phyloP scores from a whole-genome alignment of 2,329 filamentous ascomycete species.

The Fusarium humuli region DNA sequence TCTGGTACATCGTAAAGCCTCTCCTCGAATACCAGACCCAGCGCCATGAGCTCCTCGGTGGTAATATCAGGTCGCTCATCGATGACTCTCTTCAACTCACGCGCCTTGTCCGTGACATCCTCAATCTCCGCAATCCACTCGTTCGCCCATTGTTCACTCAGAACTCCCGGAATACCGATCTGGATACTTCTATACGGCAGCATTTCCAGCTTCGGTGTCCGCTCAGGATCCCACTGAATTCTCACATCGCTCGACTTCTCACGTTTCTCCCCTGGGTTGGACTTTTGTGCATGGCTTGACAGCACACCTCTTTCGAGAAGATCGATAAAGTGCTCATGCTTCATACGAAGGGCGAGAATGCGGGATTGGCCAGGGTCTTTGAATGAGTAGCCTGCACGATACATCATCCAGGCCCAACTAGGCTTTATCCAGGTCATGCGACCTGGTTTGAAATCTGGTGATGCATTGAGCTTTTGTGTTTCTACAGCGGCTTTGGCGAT shows the following conservation, averaged over 20 bases:
- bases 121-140: slow-evolving; percentile 66
- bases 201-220: slow-evolving; percentile 58
- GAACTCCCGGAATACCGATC: slow-evolving; percentile 65
- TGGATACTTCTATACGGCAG: slow-evolving; percentile 68
- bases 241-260: slow-evolving; percentile 56
- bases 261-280: slow-evolving; percentile 25
- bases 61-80: slow-evolving; percentile 54
- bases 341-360: slow-evolving; percentile 69
- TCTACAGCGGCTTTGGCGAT: slow-evolving; percentile 66
- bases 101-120: slow-evolving; percentile 68
- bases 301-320: slow-evolving; percentile 57
- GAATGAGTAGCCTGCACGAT: slow-evolving; percentile 69
- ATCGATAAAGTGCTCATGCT: slow-evolving; percentile 60
- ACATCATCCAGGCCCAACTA: slow-evolving; percentile 73
- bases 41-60: slow-evolving; percentile 51
- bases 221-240: slow-evolving; percentile 75
- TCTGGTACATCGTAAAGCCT: slow-evolving; percentile 56
- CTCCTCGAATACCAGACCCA: slow-evolving; percentile 59
- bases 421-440: slow-evolving; percentile 76
- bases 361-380: slow-evolving; percentile 66
- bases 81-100: slow-evolving; percentile 59
- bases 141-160: slow-evolving; percentile 60
- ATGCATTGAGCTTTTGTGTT: slow-evolving; percentile 63
- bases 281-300: slow-evolving; percentile 43
- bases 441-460: slow-evolving; percentile 61